Conservation (phyloP, 371 early-diverging fungal genomes). For the Lichtheimia hyalospora region DNA sequence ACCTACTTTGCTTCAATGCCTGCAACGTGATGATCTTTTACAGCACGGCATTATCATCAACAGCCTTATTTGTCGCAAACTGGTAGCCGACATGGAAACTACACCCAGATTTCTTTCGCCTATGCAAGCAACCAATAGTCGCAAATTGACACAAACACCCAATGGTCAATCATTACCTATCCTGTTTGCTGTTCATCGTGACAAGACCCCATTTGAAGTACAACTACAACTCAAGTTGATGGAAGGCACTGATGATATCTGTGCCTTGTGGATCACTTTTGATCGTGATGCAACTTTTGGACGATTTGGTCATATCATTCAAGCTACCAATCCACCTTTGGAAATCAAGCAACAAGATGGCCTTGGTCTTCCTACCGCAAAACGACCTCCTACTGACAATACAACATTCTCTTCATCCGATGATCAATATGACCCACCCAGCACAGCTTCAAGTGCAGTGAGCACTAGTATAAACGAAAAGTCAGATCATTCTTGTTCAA, state of each 20-base stretch:
- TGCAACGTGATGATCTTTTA: slow-evolving; percentile 33
- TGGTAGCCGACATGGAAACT: slow-evolving; percentile 17
- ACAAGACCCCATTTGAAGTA: slow-evolving; percentile 61
- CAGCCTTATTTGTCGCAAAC: slow-evolving; percentile 32
- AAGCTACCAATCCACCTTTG: slow-evolving; percentile 3
- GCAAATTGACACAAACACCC: slow-evolving; percentile 30
- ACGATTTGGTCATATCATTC: slow-evolving; percentile 31
- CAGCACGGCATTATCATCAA: slow-evolving; percentile 43
- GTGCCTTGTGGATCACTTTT: slow-evolving; percentile 72
- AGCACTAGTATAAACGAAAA: too few relatives aligned
- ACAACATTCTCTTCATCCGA: background rate
- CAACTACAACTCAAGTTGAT: slow-evolving; percentile 65
- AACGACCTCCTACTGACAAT: slow-evolving; percentile 1
- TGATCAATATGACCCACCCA: background rate
- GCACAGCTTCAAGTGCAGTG: too few relatives aligned
- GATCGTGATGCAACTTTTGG: slow-evolving; percentile 59
- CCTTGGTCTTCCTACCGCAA: slow-evolving; percentile 15
- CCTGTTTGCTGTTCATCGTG: slow-evolving; percentile 64
- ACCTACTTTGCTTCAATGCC: slow-evolving; percentile 43
- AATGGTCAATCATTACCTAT: slow-evolving; percentile 47
- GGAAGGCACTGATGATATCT: slow-evolving; percentile 50
- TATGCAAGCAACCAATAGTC: background rate
- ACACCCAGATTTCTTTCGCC: slow-evolving; percentile 2
- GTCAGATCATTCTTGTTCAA: too few relatives aligned
- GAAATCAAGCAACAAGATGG: slow-evolving; percentile 23